Conservation (phyloP, 495 filamentous ascomycete genomes). For the Mytilinidion resinicola region DNA sequence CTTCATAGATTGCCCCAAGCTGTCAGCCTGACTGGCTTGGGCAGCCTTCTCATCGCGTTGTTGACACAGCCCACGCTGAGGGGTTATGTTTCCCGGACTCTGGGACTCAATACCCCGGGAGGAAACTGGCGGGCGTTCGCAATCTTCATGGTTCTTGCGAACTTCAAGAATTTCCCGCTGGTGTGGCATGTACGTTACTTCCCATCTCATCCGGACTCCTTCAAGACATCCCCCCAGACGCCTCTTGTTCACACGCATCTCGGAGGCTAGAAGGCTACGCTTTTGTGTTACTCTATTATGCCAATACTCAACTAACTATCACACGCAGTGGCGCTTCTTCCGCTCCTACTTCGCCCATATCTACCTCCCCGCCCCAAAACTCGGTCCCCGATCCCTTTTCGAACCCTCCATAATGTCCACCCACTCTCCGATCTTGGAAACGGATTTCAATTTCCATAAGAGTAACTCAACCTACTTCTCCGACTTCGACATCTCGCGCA, state of each 20-base stretch:
- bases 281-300: too few relatives aligned
- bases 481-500: conserved; percentile 64
- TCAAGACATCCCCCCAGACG: neutral
- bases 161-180: conserved; percentile 69
- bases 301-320: neutral
- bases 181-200: conserved; percentile 63
- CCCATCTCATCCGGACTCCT: too few relatives aligned
- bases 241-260: neutral
- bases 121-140: conserved; percentile 48
- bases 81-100: conserved; percentile 6
- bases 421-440: conserved; percentile 57
- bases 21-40: conserved; percentile 5
- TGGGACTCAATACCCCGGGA: conserved; percentile 17
- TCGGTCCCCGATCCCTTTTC: conserved; percentile 50
- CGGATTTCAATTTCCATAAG: conserved; percentile 81
- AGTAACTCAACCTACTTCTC: conserved; percentile 71
- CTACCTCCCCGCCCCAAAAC: conserved; percentile 43
- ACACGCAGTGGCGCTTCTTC: conserved; percentile 48
- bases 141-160: conserved; percentile 49
- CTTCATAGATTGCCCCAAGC: neutral
- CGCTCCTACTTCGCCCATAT: conserved; percentile 56
- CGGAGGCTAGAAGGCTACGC: too few relatives aligned
- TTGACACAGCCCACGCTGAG: conserved; percentile 12
- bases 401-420: conserved; percentile 55
- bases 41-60: conserved; percentile 6